Conservation (phyloP, 2,329 filamentous ascomycete genomes). For the Xenosphaeropsis pyriputrescens region DNA sequence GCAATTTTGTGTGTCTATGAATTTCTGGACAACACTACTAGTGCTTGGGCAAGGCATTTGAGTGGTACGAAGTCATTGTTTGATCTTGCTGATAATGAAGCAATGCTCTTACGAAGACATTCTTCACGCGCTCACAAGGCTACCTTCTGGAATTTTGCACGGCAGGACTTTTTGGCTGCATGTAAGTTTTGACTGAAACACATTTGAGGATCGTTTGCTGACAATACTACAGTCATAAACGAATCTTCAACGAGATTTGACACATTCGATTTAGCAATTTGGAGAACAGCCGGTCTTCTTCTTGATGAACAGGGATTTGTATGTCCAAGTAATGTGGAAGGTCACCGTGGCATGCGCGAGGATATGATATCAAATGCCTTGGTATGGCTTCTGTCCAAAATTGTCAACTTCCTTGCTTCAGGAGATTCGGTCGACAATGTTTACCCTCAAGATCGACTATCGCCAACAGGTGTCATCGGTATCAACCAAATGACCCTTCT, state of each 20-base stretch:
- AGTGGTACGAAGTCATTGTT: constrained; percentile 50
- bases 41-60: constrained; percentile 48
- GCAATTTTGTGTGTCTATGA: constrained; percentile 55
- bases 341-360: constrained; percentile 38
- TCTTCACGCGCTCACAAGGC: constrained; percentile 27
- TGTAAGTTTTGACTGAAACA: too few species aligned
- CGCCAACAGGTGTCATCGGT: constrained; percentile 23
- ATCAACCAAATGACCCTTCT: constrained; percentile 32
- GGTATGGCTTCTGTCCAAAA: constrained; percentile 50
- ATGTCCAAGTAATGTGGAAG: constrained; percentile 27
- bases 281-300: constrained; percentile 47
- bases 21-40: constrained; percentile 47
- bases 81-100: constrained; percentile 34
- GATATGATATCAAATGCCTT: constrained; percentile 49
- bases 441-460: constrained; percentile 17
- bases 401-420: constrained; percentile 48
- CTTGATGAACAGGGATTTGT: constrained; percentile 36
- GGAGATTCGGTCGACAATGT: constrained; percentile 31
- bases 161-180: constrained; percentile 49
- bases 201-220: too few species aligned
- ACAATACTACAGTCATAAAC: constrained; percentile 42
- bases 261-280: constrained; percentile 44
- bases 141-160: constrained; percentile 52
- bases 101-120: constrained; percentile 25
- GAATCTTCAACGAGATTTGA: constrained; percentile 44